A percentile compares a stretch with the other conserved stretches of the same genome.
Evolutionary conservation across 345 rosid species (phyloP).

Genomic region (Citrus unshiu): DNA sequence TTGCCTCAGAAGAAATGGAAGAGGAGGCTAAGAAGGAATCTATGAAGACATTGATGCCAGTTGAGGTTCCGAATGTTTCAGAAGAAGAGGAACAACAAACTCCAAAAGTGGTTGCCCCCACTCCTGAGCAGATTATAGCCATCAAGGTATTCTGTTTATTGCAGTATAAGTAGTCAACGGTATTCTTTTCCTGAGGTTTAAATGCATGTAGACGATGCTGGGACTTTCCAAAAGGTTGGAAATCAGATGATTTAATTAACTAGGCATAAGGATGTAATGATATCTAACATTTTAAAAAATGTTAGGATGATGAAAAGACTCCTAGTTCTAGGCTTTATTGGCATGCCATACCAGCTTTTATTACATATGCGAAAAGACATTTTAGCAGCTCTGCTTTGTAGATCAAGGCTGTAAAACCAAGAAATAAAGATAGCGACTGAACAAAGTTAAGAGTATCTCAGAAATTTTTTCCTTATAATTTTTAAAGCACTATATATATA

Average conservation of each 20-base stretch:
- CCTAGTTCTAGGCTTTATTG: neutral
- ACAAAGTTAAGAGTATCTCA: neutral
- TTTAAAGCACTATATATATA: neutral
- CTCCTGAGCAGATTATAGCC: conserved; percentile 90
- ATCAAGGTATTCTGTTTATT: conserved; percentile 64
- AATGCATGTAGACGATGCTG: neutral
- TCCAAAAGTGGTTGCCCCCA: conserved; percentile 84
- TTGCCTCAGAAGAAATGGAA: conserved; percentile 87
- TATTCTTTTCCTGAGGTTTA: neutral
- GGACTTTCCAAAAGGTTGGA: neutral
- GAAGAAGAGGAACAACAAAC: conserved; percentile 54
- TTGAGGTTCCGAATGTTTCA: conserved; percentile 49
- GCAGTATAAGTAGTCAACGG: neutral
- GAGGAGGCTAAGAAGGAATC: conserved; percentile 74
- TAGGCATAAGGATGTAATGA: neutral
- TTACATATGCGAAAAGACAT: neutral
- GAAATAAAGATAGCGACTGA: neutral
- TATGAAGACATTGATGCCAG: conserved; percentile 47
- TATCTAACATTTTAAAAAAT: neutral
- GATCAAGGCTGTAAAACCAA: neutral
- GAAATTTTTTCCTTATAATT: neutral
- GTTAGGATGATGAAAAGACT: neutral
- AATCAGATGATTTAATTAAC: neutral
- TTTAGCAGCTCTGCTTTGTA: neutral
- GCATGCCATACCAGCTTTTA: neutral